Conservation (phyloP, 495 filamentous ascomycete genomes). For the Xylaria nigripes region DNA sequence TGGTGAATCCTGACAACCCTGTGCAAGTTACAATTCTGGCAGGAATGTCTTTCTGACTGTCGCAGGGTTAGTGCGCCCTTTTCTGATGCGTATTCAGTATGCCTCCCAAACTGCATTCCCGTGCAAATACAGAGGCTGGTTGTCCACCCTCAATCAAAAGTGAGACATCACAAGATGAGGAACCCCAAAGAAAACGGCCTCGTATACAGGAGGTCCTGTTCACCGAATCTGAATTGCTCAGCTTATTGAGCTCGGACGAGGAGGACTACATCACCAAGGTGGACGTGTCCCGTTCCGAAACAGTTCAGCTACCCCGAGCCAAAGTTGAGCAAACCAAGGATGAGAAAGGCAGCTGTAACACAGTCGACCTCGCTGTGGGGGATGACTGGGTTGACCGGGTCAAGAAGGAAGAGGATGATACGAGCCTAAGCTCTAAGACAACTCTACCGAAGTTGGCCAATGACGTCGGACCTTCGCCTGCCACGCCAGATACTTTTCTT, state of each 20-base stretch:
- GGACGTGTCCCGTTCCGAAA: not conserved
- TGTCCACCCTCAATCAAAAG: not conserved
- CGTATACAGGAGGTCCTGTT: not conserved
- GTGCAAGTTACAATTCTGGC: not conserved
- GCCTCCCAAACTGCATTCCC: not conserved
- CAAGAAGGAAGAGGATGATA: not conserved
- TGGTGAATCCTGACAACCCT: not conserved
- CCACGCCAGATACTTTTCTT: not conserved
- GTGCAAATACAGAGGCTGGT: not conserved
- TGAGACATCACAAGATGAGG: not conserved
- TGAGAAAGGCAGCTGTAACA: not conserved
- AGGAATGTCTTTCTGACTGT: not conserved
- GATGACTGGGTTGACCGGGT: not conserved
- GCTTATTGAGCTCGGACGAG: not conserved
- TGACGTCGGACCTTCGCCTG: not conserved
- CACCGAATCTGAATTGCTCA: not conserved
- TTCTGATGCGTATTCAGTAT: not conserved
- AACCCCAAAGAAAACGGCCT: constrained; percentile 3
- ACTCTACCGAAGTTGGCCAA: not conserved
- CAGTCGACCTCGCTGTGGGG: not conserved
- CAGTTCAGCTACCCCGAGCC: not conserved
- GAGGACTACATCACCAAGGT: not conserved
- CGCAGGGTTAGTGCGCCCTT: not conserved
- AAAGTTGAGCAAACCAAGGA: not conserved
- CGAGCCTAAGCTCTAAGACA: not conserved